Evolutionary conservation across 306 rosid species (phyloP).

Genomic region (Begonia loranthoides): DNA sequence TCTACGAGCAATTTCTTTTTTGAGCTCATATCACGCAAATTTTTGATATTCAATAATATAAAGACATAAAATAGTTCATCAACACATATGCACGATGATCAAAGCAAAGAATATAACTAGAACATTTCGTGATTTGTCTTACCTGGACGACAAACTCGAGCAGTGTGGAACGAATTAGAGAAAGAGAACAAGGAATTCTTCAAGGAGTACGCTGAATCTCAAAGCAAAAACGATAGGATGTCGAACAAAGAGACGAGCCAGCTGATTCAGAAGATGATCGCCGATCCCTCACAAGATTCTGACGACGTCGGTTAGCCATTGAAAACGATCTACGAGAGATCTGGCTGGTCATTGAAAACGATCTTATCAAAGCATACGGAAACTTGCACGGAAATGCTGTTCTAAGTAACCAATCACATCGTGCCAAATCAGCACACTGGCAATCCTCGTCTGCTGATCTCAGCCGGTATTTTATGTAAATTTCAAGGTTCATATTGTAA

Average conservation of each 20-base stretch:
- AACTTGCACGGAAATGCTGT: background rate
- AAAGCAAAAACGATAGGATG: slow-evolving; percentile 46
- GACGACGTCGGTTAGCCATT: slow-evolving; percentile 2
- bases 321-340: slow-evolving; percentile 2
- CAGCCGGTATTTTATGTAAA: too few species aligned
- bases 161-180: slow-evolving; percentile 92
- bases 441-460: too few species aligned
- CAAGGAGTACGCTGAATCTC: slow-evolving; percentile 48
- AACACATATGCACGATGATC: too few species aligned
- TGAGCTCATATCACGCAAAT: too few species aligned
- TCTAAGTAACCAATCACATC: background rate
- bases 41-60: too few species aligned
- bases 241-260: slow-evolving; percentile 76
- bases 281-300: slow-evolving; percentile 50
- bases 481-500: too few species aligned
- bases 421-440: slow-evolving; percentile 1
- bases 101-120: too few species aligned
- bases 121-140: too few species aligned
- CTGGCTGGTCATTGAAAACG: background rate
- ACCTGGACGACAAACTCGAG: slow-evolving; percentile 2
- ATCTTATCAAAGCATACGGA: too few species aligned
- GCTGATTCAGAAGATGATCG: slow-evolving; percentile 60
- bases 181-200: slow-evolving; percentile 84
- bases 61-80: too few species aligned
- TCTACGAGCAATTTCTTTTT: too few species aligned